Evolutionary conservation across 2,329 filamentous ascomycete species (phyloP).

Genomic region (Botrytis fabae): DNA sequence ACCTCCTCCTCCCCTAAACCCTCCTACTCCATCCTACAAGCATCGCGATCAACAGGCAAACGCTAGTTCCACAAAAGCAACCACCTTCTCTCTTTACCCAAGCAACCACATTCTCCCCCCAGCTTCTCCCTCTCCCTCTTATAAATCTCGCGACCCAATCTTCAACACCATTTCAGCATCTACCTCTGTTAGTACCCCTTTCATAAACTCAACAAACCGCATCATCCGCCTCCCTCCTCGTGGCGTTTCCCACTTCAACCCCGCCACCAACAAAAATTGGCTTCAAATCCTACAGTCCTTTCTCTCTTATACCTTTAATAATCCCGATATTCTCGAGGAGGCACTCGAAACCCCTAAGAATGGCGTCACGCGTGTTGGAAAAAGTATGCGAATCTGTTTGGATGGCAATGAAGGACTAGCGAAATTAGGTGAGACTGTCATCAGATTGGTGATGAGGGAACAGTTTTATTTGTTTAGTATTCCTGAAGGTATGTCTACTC

Average conservation of each 20-base stretch:
- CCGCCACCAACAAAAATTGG: slow-evolving; percentile 16
- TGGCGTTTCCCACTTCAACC: background rate
- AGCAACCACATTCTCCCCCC: background rate
- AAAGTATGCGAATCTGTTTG: slow-evolving; percentile 23
- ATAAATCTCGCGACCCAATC: background rate
- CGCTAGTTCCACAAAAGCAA: background rate
- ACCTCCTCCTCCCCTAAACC: background rate
- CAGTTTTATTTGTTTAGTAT: slow-evolving; percentile 29
- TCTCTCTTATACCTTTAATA: slow-evolving; percentile 27
- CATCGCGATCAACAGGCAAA: background rate
- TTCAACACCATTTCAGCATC: background rate
- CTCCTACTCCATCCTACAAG: background rate
- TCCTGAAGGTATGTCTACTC: slow-evolving; percentile 22
- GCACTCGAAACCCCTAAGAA: slow-evolving; percentile 31
- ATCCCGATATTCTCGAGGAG: slow-evolving; percentile 32
- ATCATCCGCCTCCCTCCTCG: background rate
- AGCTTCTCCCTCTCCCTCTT: background rate
- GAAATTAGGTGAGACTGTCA: slow-evolving; percentile 27
- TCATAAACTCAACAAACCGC: background rate
- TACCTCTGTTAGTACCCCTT: background rate
- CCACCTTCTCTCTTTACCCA: background rate
- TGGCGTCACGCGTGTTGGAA: slow-evolving; percentile 27
- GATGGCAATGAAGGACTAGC: slow-evolving; percentile 30
- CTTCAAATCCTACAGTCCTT: slow-evolving; percentile 25
- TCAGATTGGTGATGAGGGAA: slow-evolving; percentile 30